Conservation (phyloP, 441 rosid species). For the Biscutella laevigata region DNA sequence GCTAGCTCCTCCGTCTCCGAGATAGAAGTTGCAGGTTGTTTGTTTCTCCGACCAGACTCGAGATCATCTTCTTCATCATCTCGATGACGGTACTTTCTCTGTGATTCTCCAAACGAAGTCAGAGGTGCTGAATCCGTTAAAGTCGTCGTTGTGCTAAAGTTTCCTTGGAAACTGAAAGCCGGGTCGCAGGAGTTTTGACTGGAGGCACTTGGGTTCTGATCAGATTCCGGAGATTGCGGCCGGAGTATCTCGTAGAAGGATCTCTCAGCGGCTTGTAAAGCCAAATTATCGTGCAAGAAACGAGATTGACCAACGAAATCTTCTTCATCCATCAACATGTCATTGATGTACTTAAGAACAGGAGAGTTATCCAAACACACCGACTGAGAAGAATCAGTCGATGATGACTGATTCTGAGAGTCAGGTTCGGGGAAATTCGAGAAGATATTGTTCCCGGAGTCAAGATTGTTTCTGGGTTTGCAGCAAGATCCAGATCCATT, state of each 20-base stretch:
- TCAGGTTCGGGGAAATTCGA: not conserved
- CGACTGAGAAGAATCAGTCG: constrained; percentile 13
- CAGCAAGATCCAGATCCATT: constrained; percentile 24
- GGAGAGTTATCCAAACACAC: constrained; percentile 18
- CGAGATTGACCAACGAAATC: constrained; percentile 35
- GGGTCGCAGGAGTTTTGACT: constrained; percentile 13
- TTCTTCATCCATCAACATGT: constrained; percentile 57
- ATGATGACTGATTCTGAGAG: constrained; percentile 6
- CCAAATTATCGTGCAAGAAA: constrained; percentile 38
- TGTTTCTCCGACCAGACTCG: constrained; percentile 24
- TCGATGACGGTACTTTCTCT: constrained; percentile 29
- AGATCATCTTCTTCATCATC: constrained; percentile 19
- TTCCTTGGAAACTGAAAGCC: not conserved
- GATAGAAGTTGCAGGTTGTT: constrained; percentile 39
- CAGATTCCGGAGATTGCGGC: constrained; percentile 13
- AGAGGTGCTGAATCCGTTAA: constrained; percentile 8
- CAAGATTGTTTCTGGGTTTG: constrained; percentile 23
- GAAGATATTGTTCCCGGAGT: constrained; percentile 8
- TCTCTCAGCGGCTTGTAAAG: constrained; percentile 57
- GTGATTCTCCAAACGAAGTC: constrained; percentile 33
- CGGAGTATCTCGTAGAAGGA: constrained; percentile 43
- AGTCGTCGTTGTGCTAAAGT: constrained; percentile 1
- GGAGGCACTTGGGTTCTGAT: constrained; percentile 24
- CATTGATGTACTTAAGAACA: constrained; percentile 46
- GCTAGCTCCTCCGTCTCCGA: constrained; percentile 41